phyloP scores from a whole-genome alignment of 306 rosid species.

The Dalbergia cultrata region DNA sequence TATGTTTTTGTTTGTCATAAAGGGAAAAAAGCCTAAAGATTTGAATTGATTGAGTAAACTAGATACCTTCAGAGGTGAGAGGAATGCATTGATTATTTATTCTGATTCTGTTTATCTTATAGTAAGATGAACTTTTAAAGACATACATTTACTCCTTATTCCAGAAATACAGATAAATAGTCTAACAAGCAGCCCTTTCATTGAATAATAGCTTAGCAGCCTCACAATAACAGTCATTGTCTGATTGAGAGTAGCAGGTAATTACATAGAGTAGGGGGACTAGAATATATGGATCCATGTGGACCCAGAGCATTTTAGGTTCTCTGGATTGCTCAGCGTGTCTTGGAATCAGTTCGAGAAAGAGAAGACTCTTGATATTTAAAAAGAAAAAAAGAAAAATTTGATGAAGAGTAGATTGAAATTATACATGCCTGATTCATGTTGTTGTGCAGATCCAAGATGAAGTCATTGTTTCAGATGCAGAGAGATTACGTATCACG shows the following conservation, averaged over 20 bases:
- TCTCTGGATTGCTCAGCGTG: not conserved
- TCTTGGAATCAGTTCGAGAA: not conserved
- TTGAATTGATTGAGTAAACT: not conserved
- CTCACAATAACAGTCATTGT: not conserved
- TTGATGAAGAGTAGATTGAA: not conserved
- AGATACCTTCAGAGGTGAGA: not conserved
- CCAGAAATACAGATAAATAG: not conserved
- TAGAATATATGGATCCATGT: not conserved
- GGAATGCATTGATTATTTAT: not conserved
- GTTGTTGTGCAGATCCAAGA: slow-evolving; percentile 86
- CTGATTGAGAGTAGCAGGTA: not conserved
- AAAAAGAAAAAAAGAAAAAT: too few relatives aligned
- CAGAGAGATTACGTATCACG: slow-evolving; percentile 87
- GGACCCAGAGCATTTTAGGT: not conserved
- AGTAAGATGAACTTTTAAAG: not conserved
- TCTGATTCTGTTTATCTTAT: not conserved
- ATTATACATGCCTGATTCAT: slow-evolving; percentile 20
- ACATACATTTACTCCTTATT: not conserved
- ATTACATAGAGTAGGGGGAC: not conserved
- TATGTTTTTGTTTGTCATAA: not conserved
- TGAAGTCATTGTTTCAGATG: slow-evolving; percentile 93
- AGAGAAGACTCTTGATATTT: not conserved
- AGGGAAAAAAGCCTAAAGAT: not conserved
- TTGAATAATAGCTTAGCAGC: not conserved
- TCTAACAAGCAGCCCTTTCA: not conserved